Base-by-base conservation (phyloP, 176 grass and related monocot genomes). In the Eragrostis nindensis region DNA sequence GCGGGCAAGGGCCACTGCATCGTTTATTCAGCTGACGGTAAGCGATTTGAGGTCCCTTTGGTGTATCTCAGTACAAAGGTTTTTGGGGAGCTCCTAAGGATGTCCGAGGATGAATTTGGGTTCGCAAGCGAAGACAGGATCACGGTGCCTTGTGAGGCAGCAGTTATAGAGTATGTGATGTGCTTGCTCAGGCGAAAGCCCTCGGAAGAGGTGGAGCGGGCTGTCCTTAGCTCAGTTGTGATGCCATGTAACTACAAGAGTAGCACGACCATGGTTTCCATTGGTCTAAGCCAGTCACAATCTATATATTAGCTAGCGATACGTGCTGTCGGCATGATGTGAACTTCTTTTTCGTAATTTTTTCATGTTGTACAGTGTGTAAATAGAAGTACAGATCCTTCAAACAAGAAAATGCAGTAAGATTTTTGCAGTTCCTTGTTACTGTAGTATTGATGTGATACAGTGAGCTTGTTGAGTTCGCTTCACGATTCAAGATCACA, bases 121-220 rank as follows among this genome's bases (percentile, higher is more conserved):
- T 93, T 90, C 42, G 62, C 86, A 1, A 70, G 68, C 38, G 78
- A 89, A 75, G 42, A 86, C 8, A 82, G 80, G 19, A 93, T 97
- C 38, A 97, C 54, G 2, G 75, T 97, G 14, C 90, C 88, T 8
- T 93, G 90, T 64, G 88, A 97, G 8, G 90, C 85, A 0, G 68
- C 18, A 13, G 82, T 90, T 46, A 87, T 97, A 88, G 88, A 86
- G 62, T 93, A 97, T 25, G 83, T 90, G 1, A 87, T 93, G 44
- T 64, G 81, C 53, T 82, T 93, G 80, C 53, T 93, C 41, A 83
- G 74, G 68, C 80, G 90, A 73, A 75, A 80, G 45, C 73, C 86
- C 3, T 86, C 93, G 1, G 75, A 83, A 75, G 93, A 92, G 17
- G 78, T 92, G n/a, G 93, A 95, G 80, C 80, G 36, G 42, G 82